phyloP scores from a whole-genome alignment of 2,329 filamentous ascomycete species.

The Conoideocrella luteorostrata region DNA sequence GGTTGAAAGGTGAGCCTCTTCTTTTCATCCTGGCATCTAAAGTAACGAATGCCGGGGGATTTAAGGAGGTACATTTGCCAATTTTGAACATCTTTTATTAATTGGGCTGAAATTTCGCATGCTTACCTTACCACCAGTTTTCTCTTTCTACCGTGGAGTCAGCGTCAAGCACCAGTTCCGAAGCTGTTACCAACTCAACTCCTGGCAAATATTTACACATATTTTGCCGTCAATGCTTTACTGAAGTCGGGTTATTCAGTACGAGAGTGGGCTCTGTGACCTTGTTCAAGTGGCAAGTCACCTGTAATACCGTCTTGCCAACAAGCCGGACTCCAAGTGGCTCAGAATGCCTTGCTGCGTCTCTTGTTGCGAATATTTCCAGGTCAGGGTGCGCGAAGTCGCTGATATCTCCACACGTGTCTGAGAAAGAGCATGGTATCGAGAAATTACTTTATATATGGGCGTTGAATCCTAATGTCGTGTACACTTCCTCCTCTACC shows the following conservation, averaged over 20 bases:
- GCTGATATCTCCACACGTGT: slow-evolving; percentile 35
- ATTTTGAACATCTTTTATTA: background rate
- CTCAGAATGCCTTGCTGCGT: slow-evolving; percentile 46
- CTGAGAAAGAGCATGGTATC: slow-evolving; percentile 4
- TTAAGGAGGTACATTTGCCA: slow-evolving; percentile 39
- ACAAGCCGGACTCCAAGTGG: slow-evolving; percentile 29
- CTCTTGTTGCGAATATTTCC: slow-evolving; percentile 45
- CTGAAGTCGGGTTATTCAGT: slow-evolving; percentile 42
- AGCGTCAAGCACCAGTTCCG: slow-evolving; percentile 22
- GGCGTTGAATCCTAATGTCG: slow-evolving; percentile 50
- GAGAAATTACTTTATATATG: slow-evolving; percentile 39
- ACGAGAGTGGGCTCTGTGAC: slow-evolving; percentile 38
- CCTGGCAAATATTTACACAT: slow-evolving; percentile 30
- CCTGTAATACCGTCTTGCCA: slow-evolving; percentile 28
- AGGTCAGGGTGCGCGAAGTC: slow-evolving; percentile 54
- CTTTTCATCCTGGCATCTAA: slow-evolving; percentile 42
- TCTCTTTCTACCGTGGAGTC: slow-evolving; percentile 25
- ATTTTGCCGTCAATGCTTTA: slow-evolving; percentile 39
- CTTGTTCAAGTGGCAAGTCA: slow-evolving; percentile 53
- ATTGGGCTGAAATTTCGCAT: background rate
- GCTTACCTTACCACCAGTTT: slow-evolving; percentile 29
- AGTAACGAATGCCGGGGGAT: slow-evolving; percentile 44
- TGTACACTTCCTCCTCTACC: slow-evolving; percentile 39
- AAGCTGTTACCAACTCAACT: slow-evolving; percentile 19
- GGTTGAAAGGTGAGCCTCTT: slow-evolving; percentile 27